phyloP scores from a whole-genome alignment of 1,284 basidiomycete species.

The Bondarzewia mesenterica region DNA sequence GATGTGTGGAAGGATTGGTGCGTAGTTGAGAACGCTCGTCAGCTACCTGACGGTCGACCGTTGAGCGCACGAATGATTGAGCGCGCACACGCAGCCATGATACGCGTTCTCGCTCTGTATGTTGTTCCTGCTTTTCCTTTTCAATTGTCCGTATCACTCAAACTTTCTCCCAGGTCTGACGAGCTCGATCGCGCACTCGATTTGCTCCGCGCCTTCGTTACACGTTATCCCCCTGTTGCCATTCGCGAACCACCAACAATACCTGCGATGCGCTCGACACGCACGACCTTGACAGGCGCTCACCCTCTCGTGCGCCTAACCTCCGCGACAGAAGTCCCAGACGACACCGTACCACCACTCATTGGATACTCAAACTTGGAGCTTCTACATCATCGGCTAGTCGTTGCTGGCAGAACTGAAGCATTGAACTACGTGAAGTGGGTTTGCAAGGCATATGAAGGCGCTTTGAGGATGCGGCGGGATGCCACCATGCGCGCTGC shows the following conservation, averaged over 20 bases:
- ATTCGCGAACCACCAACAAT: constrained; percentile 32
- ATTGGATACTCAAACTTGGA: constrained; percentile 60
- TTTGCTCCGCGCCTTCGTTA: constrained; percentile 46
- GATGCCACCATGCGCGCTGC: constrained; percentile 26
- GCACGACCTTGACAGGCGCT: constrained; percentile 38
- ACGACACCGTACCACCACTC: constrained; percentile 63
- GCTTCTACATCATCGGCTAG: constrained; percentile 55
- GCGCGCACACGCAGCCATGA: constrained; percentile 53
- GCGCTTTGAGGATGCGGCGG: constrained; percentile 50
- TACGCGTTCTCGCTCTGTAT: constrained; percentile 53
- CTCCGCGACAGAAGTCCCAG: constrained; percentile 42
- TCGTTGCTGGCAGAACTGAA: constrained; percentile 30
- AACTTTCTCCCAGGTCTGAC: constrained; percentile 31
- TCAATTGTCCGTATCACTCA: constrained; percentile 5
- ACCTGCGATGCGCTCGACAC: constrained; percentile 41
- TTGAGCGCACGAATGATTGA: constrained; percentile 50
- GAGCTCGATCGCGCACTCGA: constrained; percentile 43
- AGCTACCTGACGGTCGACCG: constrained; percentile 17
- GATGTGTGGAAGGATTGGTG: constrained; percentile 57
- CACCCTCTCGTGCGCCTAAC: constrained; percentile 62
- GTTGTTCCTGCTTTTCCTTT: constrained; percentile 18
- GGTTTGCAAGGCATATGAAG: constrained; percentile 58
- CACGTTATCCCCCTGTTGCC: constrained; percentile 46
- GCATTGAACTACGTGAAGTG: constrained; percentile 59
- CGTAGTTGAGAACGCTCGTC: constrained; percentile 27